Percentiles rank a stretch among this genome's conserved stretches.
Evolutionary conservation across 495 filamentous ascomycete species (phyloP).

Genomic region (Talaromyces nanjingensis): DNA sequence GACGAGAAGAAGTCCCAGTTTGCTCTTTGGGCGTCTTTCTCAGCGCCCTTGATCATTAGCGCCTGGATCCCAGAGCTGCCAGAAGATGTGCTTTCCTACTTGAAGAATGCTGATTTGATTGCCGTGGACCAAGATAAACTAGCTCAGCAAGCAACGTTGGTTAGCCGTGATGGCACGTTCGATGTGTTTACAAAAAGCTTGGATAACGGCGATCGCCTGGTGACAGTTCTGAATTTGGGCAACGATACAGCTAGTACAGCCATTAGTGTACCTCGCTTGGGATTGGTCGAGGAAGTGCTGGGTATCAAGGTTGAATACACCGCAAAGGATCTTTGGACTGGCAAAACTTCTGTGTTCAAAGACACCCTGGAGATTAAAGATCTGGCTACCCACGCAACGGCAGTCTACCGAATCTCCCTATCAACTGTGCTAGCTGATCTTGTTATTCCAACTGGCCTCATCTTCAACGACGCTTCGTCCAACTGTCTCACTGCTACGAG

Average conservation of each 20-base stretch:
- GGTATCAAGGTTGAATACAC: not conserved
- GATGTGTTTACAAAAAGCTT: conserved; percentile 27
- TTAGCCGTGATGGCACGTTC: conserved; percentile 24
- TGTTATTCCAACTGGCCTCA: conserved; percentile 24
- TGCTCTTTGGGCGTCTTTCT: conserved; percentile 32
- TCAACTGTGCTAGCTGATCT: conserved; percentile 7
- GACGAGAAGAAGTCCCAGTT: conserved; percentile 37
- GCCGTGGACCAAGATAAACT: conserved; percentile 33
- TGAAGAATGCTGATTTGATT: conserved; percentile 32
- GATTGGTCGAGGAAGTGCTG: conserved; percentile 11
- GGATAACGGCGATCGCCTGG: conserved; percentile 23
- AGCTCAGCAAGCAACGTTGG: conserved; percentile 33
- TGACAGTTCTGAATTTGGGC: conserved; percentile 27
- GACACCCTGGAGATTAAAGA: conserved; percentile 13
- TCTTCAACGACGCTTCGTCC: conserved; percentile 25
- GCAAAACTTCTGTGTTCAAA: conserved; percentile 8
- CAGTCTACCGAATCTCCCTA: conserved; percentile 20
- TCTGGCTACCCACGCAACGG: conserved; percentile 23
- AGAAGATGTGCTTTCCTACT: conserved; percentile 23
- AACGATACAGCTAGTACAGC: conserved; percentile 12
- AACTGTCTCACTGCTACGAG: conserved; percentile 23
- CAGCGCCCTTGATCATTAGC: conserved; percentile 34
- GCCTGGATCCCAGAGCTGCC: conserved; percentile 30
- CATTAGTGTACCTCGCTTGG: conserved; percentile 18
- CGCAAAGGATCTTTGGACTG: conserved; percentile 18